Evolutionary conservation across 306 rosid species (phyloP), one percentile per base, ranked within the genome.

Genomic region (Quercus mongolica): DNA sequence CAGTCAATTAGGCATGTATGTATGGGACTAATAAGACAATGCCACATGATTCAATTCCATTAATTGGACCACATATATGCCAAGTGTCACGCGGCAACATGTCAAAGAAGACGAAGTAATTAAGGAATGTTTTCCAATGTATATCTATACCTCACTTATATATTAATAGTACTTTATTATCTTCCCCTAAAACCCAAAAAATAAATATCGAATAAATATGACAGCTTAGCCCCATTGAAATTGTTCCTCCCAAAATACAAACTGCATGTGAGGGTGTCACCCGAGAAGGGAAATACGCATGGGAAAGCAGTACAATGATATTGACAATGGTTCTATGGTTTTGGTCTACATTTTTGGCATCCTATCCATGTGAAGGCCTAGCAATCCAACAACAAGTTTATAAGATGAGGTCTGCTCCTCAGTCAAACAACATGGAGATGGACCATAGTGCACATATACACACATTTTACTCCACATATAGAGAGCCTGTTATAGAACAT

Each of bases 191-290:
- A 21, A 21, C 21, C 21, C 21, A 21, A 21, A 21, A 21, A 21
- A 21, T 21, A 21, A 21, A 21, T 21, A 21, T 21, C 0, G 21
- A 21, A 21, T 0, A 21, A 21, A 21, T 21, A 21, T 21, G 21
- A 21, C 21, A 21, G 21, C 21, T 21, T 21, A 21, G 21, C 21
- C 21, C 0, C 21, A 21, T 21, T 21, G 21, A 21, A 21, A 21
- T 21, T 21, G 21, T 21, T 21, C 21, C 21, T 21, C 21, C 21
- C 21, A 21, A 73, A 78, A 77, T 83, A 46, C 6, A 56, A 61
- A 31, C 1, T 81, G 86, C 92, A 91, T 91, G 94, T 91, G 94
- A 68, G 72, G 2, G 65, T 89, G 92, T 88, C 89, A 21, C 79
- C 31, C 25, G 25, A 23, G 25, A 23, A 23, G 25, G 25, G 25